phyloP scores from a whole-genome alignment of 1,284 basidiomycete genomes.

The Kwoniella shivajii region DNA sequence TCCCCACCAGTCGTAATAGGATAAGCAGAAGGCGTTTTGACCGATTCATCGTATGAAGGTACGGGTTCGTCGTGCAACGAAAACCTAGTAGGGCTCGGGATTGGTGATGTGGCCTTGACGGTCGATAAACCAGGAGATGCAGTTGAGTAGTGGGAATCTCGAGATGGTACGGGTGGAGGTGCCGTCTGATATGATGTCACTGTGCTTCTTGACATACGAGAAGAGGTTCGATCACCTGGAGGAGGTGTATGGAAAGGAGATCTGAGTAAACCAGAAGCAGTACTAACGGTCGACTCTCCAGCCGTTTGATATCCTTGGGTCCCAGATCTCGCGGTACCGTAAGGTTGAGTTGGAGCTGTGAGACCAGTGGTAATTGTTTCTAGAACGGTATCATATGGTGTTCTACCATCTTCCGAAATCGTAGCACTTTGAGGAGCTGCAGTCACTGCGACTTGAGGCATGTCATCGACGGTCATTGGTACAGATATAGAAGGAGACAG shows the following conservation, averaged over 20 bases:
- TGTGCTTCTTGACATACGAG: slow-evolving; percentile 10
- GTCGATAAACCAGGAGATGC: slow-evolving; percentile 15
- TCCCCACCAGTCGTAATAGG: slow-evolving; percentile 1
- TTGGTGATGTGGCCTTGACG: neutral
- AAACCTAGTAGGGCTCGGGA: slow-evolving; percentile 16
- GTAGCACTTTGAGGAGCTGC: slow-evolving; percentile 12
- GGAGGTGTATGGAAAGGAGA: slow-evolving; percentile 20
- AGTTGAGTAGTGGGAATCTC: slow-evolving; percentile 29
- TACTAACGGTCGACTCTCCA: neutral
- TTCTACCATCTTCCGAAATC: neutral
- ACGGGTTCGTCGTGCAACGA: slow-evolving; percentile 36
- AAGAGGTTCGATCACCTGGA: slow-evolving; percentile 8
- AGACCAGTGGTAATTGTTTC: slow-evolving; percentile 1
- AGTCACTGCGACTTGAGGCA: slow-evolving; percentile 23
- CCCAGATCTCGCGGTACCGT: neutral
- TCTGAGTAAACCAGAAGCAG: slow-evolving; percentile 4
- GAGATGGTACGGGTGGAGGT: slow-evolving; percentile 32
- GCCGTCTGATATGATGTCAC: slow-evolving; percentile 31
- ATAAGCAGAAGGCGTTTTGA: neutral
- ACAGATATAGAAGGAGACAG: neutral
- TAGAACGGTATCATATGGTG: slow-evolving; percentile 3
- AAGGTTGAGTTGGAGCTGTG: slow-evolving; percentile 5
- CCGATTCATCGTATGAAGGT: slow-evolving; percentile 4
- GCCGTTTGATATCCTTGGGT: neutral
- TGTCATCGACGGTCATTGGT: neutral